Base-by-base conservation (phyloP, 106 monocot genomes). In the Gastrodia elata region DNA sequence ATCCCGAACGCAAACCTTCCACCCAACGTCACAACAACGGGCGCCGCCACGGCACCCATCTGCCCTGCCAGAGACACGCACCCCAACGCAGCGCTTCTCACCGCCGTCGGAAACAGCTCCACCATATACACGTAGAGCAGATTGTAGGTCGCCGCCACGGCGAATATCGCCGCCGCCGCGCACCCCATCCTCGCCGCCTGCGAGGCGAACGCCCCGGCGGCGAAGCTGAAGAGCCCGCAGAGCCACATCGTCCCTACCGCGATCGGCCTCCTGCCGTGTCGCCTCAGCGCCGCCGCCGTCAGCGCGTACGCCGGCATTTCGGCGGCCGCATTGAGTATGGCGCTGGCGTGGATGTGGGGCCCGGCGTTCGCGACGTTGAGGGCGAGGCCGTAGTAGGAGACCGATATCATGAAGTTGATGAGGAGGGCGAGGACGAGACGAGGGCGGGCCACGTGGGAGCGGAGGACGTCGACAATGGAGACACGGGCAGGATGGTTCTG, bases 41-140 rank as follows among this genome's bases (percentile, higher is more conserved):
- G 80, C 6, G 80, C 80, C 64, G 71, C 25, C 27, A 80, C 27
- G 2, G 80, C 80, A 41, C 80, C 80, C 14, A 64, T 30, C 61
- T 80, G 80, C 80, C 56, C 80, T 0, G 74, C 79, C 59, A 75
- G 57, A 14, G 75, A 34, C 35, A 76, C 80, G 71, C 80, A 75
- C 35, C 80, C 80, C 37, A 80, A 67, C 39, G 80, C 74, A 18
- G 80, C 74, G 41, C 75, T 80, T 57, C 80, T 80, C 71, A 87
- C 87, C 72, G 61, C 71, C 38, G 87, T 87, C 39, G 87, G 83
- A 42, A 87, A 87, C 32, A 87, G 73, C 83, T 83, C 83, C 33
- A 73, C 49, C 27, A 64, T 74, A 73, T 83, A 81, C 2, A 87
- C 68, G 35, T 75, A 84, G 46, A 83, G 25, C 52, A 87, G 38